Base-by-base conservation (phyloP, 441 rosid genomes). In the Populus trichocarpa region DNA sequence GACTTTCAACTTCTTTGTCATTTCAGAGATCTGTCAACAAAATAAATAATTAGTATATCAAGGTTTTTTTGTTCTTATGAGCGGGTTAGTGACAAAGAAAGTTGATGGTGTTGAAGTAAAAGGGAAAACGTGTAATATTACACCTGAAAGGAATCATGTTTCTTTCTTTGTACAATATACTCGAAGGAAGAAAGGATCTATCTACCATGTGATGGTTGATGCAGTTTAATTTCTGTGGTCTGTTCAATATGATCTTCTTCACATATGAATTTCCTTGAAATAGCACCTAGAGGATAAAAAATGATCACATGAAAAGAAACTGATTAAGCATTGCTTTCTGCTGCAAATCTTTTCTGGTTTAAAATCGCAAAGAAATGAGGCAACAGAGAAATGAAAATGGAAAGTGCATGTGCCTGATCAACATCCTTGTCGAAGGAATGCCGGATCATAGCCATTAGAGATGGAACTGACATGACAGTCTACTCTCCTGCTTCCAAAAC, bases 201-300 rank as follows among this genome's bases (percentile, higher is more conserved):
- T 42, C 18, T 75, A 68, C 78, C 78, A 75, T 75, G 22, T 67
- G 72, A 22, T 42, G 28, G 13, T 16, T 67, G 20, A 75, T 13
- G 72, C 30, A 42, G 22, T 75, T 75, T 2, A 75, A 30, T 30
- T 50, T 75, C 26, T 8, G 13, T 18, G 72, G 72, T 30, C 78
- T 30, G 53, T 50, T 67, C 35, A 75, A 75, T 67, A 67, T 46
- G 18, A 75, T 72, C 22, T 75, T 75, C 72, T 75, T 75, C 16
- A 67, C 65, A 7, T 18, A 30, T 32, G 66, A 13, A 30, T n/a
- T 67, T 33, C 78, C 78, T 67, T 75, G 72, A 50, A 67, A 75
- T 6, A 75, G 30, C 30, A 67, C 67, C 72, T 75, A 12, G 14
- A 40, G 61, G 69, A 26, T 46, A 40, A 10, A 36, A 40, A 40